Base-by-base conservation (phyloP, 345 rosid species). In the Triadica sebifera region DNA sequence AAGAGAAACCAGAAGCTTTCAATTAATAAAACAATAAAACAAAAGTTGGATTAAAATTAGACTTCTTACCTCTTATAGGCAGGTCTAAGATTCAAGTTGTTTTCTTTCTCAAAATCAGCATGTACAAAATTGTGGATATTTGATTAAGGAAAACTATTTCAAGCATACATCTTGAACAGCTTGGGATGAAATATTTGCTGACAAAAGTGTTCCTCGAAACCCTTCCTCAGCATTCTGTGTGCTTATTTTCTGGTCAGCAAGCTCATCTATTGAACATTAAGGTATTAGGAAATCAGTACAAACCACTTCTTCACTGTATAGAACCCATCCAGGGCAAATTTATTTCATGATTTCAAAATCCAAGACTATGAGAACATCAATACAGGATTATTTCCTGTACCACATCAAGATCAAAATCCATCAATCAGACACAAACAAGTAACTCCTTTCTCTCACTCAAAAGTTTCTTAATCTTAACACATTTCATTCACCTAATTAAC, bases 181-280 rank as follows among this genome's bases (percentile, higher is more conserved):
- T 84, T 89, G 85, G 49, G 96, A 90, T 65, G 94, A 79, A 77
- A 85, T 81, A 80, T 87, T 84, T 77, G 92, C 85, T 19, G 96
- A 83, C 87, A 95, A 77, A 65, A 95, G 89, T 46, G 99, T 91
- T 53, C 99, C 97, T 11, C 93, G 88, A 75, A 95, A 95, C 24
- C 99, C 99, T 82, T 81, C 95, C 80, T 94, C 97, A 8, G 85
- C 75, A 81, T 79, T 86, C 66, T 83, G 86, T 69, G 80, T 75
- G 70, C 85, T 85, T 75, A 84, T 75, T 80, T 87, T 92, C 83
- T 84, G 89, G 64, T 81, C 90, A 74, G 89, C 84, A 67, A 95
- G 84, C 85, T 95, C 98, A 87, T 95, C 99, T 94, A 87, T 75
- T 29, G 63, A 64, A 69, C 57, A 70, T 24, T 38, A 73, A 34